Percentiles rank a stretch among this genome's conserved stretches.
These are phyloP conservation scores for Yamadazyma aaseri DNA, from an alignment of 1,139 yeast species.

Conservation along the genomic window DNA sequence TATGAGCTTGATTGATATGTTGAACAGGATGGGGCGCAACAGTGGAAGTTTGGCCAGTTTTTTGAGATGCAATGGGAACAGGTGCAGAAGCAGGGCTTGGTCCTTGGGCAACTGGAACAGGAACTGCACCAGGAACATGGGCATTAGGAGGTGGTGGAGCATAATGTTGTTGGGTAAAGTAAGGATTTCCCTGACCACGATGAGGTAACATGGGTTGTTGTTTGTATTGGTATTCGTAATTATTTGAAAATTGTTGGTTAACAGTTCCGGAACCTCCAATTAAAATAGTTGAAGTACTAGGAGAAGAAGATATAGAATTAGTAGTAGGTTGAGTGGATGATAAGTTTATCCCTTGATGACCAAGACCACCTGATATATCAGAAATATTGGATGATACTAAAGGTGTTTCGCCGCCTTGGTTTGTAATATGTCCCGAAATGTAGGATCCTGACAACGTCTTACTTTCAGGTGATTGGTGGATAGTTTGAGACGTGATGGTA, in stretches of 20 bases:
- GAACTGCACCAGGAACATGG: too few species aligned
- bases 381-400: too few species aligned
- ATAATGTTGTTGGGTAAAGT: conserved; percentile 1
- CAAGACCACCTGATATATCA: too few species aligned
- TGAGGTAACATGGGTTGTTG: conserved; percentile 8
- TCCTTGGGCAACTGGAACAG: neutral
- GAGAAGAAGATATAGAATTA: conserved; percentile 1
- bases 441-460: too few species aligned
- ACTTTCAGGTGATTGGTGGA: too few species aligned
- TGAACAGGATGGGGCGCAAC: neutral
- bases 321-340: neutral
- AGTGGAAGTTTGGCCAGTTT: neutral
- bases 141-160: neutral
- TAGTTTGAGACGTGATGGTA: too few species aligned
- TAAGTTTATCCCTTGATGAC: too few species aligned
- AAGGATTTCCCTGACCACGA: conserved; percentile 1
- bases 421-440: too few species aligned
- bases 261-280: neutral
- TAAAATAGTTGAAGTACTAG: conserved; percentile 1
- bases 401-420: too few species aligned
- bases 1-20: neutral
- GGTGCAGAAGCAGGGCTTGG: neutral
- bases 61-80: neutral
- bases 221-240: conserved; percentile 10
- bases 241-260: conserved; percentile 1